Evolutionary conservation across 768 basidiomycete genomes (phyloP), one percentile per base, ranked within the genome.

Genomic region (Termitomyces sp.): DNA sequence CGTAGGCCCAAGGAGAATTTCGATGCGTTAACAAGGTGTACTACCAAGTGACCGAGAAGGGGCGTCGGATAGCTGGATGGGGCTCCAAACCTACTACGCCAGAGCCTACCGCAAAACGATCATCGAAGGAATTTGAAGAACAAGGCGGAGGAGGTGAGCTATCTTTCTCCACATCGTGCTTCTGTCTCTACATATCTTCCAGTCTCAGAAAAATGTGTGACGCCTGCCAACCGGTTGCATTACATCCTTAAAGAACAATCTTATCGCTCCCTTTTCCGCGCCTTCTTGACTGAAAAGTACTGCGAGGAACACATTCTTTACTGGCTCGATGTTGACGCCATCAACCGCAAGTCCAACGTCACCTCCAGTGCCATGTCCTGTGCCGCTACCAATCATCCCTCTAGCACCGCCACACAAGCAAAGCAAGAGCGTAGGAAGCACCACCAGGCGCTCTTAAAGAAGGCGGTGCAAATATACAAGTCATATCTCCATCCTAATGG

Each of bases 291-390:
- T 41, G 63, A 63, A 55, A 61, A 50, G 20, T 58, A 56, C 26
- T 63, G 63, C 57, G 63, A 63, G 50, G 63, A 63, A 55, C 63
- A 63, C 23, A 52, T 63, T 20, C 41, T 63, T 2, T 63, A 46
- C 54, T 63, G 63, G 63, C 38, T 59, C 32, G 63, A 63, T 38
- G 63, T 63, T 38, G 60, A 63, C 6, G 53, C 53, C 20, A 52
- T 63, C 57, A 63, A 43, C 35, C 59, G 60, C 28, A 63, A 61
- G 51, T 63, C 53, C 50, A 44, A 58, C 49, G 50, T 63, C 54
- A 63, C 59, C 18, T 63, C 63, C 30, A 61, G 56, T 35, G 63
- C 60, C 13, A 61, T 58, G 14, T 50, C 53, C 26, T 60, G 56
- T 13, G 12, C 54, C 36, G n/a, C 23, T 26, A 32, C 46, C 10